Base-by-base conservation (phyloP, 768 basidiomycete genomes). In the Kwoniella sp. region DNA sequence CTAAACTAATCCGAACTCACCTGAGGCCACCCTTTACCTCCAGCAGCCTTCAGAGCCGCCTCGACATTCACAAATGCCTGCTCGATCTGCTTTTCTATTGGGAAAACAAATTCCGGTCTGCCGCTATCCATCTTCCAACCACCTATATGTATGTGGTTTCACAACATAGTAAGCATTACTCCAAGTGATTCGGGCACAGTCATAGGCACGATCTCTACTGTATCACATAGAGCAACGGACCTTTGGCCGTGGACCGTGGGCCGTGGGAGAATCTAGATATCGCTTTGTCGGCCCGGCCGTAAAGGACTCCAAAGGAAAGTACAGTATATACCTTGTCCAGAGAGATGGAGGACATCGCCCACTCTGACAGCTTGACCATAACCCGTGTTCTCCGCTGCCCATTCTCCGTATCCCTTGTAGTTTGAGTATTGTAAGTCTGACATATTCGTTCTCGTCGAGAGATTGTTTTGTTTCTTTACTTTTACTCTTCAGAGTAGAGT, bases 31-130 rank as follows among this genome's bases (percentile, higher is more conserved):
- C 68, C 68, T 37, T 66, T 61, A 2, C 65, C 67, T 36, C 69
- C 69, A 2, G 67, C 66, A 22, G 46, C 57, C 25, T 49, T 58
- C 24, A 71, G 51, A 1, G 55, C 50, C 7, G 56, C 19, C 8
- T 71, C 63, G n/a, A 71, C 63, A 50, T 68, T 71, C 64, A 57
- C 36, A 52, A 71, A 68, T 0, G 69, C 69, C 27, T 65, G 57
- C 24, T 64, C 63, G 47, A 70, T 56, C 57, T 62, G 63, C 29
- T 29, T 54, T 36, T 59, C 50, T 53, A 70, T 47, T 13, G 60
- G 59, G 51, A 47, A 21, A 47, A 54, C 25, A 44, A 65, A 51
- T 30, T 49, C 63, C 53, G 22, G 55, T 5, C 26, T 52, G 27
- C 19, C 26, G 51, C 26, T 58, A n/a, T 64, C 50, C n/a, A 53